Percentiles rank a stretch among this genome's conserved stretches.
These are phyloP conservation scores for Gentiana dahurica DNA, from an alignment of 257 asterid species.

Conservation along the genomic window DNA sequence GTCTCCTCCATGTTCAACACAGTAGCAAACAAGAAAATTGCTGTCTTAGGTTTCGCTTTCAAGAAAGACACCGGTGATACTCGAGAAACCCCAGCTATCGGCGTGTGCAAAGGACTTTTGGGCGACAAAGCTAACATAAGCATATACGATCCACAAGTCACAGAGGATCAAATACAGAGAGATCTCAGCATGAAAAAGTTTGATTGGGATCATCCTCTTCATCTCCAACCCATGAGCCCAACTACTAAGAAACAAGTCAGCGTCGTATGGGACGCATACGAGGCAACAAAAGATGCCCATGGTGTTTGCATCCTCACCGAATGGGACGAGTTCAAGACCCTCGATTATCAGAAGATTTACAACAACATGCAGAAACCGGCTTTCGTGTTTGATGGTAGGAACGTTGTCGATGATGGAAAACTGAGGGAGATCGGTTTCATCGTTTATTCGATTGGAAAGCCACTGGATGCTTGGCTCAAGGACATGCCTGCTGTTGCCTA, in stretches of 20 bases:
- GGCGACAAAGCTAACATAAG: conserved; percentile 73
- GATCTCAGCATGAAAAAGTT: conserved; percentile 78
- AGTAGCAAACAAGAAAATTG: conserved; percentile 74
- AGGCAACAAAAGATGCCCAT: conserved; percentile 70
- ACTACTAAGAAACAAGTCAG: conserved; percentile 61
- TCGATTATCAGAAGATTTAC: conserved; percentile 64
- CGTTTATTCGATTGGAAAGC: conserved; percentile 82
- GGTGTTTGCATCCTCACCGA: conserved; percentile 78
- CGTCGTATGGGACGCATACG: conserved; percentile 62
- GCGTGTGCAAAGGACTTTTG: conserved; percentile 74
- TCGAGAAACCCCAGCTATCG: conserved; percentile 80
- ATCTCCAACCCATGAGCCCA: conserved; percentile 87
- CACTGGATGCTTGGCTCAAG: conserved; percentile 89
- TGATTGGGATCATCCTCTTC: conserved; percentile 91
- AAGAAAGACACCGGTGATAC: conserved; percentile 86
- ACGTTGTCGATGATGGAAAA: conserved; percentile 45
- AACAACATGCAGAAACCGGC: conserved; percentile 94
- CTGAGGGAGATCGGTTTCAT: conserved; percentile 79
- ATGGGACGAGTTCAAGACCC: conserved; percentile 85
- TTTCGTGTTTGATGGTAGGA: conserved; percentile 73
- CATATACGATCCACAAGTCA: conserved; percentile 83
- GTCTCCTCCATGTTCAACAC: conserved; percentile 84
- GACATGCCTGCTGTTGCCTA: conserved; percentile 87
- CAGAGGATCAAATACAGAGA: conserved; percentile 77
- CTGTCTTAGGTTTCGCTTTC: conserved; percentile 71